Conservation (phyloP, 202 grass and related monocot genomes). For the Carex arenaria region DNA sequence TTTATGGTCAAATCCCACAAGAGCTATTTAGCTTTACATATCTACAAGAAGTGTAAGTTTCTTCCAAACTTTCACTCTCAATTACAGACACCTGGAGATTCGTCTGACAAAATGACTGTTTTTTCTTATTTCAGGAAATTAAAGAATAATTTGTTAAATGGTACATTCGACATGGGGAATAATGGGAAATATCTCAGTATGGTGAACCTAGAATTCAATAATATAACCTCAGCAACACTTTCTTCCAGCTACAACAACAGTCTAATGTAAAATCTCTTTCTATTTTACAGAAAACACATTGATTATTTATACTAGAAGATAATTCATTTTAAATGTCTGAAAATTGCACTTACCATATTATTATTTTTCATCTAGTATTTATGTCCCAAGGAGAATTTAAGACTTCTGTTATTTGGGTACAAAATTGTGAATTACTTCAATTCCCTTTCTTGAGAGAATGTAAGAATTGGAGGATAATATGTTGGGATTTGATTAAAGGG, state of each 20-base stretch:
- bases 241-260: slow-evolving; percentile 16
- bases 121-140: slow-evolving; percentile 42
- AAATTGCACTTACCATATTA: neutral
- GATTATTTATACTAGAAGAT: neutral
- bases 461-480: neutral
- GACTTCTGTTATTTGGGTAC: neutral
- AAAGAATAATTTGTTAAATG: slow-evolving; percentile 64
- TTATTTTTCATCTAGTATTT: neutral
- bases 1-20: slow-evolving; percentile 56
- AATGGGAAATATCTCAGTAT: slow-evolving; percentile 15
- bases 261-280: slow-evolving; percentile 31
- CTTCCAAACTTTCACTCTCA: neutral
- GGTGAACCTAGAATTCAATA: slow-evolving; percentile 47
- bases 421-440: neutral
- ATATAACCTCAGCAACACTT: slow-evolving; percentile 36
- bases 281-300: slow-evolving; percentile 5
- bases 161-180: slow-evolving; percentile 61
- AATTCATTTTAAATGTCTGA: neutral
- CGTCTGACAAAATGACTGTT: neutral
- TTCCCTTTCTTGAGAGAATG: neutral
- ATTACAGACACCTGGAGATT: neutral
- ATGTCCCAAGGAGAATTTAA: neutral
- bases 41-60: slow-evolving; percentile 64
- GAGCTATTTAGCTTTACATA: slow-evolving; percentile 37
- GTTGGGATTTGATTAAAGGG: neutral